Evolutionary conservation across 2,329 filamentous ascomycete species (phyloP).

Genomic region (Cordyceps farinosa): DNA sequence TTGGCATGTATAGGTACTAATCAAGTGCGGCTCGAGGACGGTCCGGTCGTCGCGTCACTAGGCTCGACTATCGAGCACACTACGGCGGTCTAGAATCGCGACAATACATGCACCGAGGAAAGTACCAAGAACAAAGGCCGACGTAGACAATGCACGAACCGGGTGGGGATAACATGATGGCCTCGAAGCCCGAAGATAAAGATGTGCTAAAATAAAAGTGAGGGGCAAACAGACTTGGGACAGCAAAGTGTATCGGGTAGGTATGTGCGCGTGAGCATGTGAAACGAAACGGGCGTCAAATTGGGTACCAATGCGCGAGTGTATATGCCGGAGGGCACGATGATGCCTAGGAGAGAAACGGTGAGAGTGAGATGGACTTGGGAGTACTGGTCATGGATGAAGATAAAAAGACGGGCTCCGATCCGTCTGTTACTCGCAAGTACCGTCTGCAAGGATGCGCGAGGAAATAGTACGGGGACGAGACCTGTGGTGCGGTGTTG

Average conservation of each 20-base stretch:
- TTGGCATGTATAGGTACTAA: not conserved
- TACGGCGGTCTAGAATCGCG: not conserved
- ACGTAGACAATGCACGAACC: not conserved
- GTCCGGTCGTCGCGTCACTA: not conserved
- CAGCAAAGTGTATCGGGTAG: conserved; percentile 3
- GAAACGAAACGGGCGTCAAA: conserved; percentile 16
- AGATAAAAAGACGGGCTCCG: not conserved
- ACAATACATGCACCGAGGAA: not conserved
- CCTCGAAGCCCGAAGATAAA: not conserved
- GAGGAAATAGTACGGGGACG: not conserved
- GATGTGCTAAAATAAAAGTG: not conserved
- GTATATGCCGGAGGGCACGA: not conserved
- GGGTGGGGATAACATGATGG: not conserved
- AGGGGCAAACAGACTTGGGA: not conserved
- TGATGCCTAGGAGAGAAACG: not conserved
- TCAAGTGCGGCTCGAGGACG: not conserved
- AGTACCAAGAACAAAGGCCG: not conserved
- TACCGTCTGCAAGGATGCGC: not conserved
- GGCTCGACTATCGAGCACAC: not conserved
- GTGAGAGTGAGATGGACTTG: not conserved
- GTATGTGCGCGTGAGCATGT: conserved; percentile 3
- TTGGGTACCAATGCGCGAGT: not conserved
- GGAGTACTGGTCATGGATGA: not conserved
- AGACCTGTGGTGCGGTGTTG: not conserved
- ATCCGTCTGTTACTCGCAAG: not conserved